Evolutionary conservation across 352 stramenopile genomes (phyloP).

Genomic region (Phytophthora lateralis): DNA sequence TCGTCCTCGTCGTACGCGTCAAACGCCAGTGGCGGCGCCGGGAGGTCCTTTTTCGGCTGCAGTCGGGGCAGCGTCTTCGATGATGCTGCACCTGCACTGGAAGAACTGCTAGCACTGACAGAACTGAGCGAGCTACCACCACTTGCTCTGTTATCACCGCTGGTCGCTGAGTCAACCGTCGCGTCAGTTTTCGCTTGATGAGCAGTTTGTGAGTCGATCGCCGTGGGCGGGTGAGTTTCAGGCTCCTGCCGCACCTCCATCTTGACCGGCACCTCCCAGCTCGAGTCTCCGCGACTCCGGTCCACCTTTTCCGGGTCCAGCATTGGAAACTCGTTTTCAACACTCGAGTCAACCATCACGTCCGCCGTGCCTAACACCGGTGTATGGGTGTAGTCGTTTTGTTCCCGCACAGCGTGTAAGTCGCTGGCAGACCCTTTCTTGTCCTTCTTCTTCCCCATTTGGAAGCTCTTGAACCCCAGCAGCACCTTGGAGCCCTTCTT

Average conservation of each 20-base stretch:
- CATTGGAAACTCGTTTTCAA: conserved; percentile 40
- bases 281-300: conserved; percentile 42
- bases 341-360: background rate
- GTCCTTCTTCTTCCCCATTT: conserved; percentile 33
- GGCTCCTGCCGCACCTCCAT: conserved; percentile 8
- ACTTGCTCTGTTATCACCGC: conserved; percentile 15
- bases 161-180: background rate
- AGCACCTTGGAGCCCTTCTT: conserved; percentile 30
- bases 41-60: conserved; percentile 30
- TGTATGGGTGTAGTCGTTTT: conserved; percentile 9
- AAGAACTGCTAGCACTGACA: conserved; percentile 5
- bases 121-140: conserved; percentile 12
- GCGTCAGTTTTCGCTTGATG: conserved; percentile 23
- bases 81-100: background rate
- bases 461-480: conserved; percentile 34
- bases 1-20: conserved; percentile 59
- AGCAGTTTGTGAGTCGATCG: conserved; percentile 21
- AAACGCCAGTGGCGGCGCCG: conserved; percentile 14
- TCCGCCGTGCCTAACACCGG: conserved; percentile 14
- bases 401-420: conserved; percentile 14
- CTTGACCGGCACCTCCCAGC: conserved; percentile 37
- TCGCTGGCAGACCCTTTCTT: conserved; percentile 23
- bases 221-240: conserved; percentile 1
- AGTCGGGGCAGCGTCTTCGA: conserved; percentile 33
- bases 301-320: conserved; percentile 41